Evolutionary conservation across 2,329 filamentous ascomycete genomes (phyloP).

Genomic region (Hysterium pulicare): DNA sequence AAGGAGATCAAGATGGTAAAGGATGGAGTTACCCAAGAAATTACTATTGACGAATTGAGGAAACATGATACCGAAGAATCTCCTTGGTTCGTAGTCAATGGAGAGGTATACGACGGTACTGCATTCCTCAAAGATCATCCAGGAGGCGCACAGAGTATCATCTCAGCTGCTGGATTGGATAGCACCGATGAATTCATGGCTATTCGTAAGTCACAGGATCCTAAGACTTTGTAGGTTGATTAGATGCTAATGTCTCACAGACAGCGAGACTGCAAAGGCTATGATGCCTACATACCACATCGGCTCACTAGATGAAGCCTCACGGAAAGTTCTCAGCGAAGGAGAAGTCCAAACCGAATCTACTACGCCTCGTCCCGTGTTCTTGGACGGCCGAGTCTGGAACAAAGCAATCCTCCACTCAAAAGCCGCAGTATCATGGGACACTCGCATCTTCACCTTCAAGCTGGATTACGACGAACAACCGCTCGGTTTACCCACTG

Average conservation of each 20-base stretch:
- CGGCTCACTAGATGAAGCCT: constrained; percentile 65
- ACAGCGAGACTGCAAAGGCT: constrained; percentile 84
- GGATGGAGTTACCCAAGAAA: constrained; percentile 58
- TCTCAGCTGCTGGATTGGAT: constrained; percentile 77
- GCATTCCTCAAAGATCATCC: constrained; percentile 77
- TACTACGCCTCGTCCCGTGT: constrained; percentile 53
- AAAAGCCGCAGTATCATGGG: constrained; percentile 69
- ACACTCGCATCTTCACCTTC: constrained; percentile 81
- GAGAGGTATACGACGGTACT: constrained; percentile 86
- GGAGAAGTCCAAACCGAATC: constrained; percentile 42
- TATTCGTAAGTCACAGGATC: constrained; percentile 63
- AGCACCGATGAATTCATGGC: constrained; percentile 85
- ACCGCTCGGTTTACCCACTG: constrained; percentile 71
- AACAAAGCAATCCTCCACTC: constrained; percentile 65
- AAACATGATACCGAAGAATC: constrained; percentile 61
- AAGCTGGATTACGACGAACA: constrained; percentile 69
- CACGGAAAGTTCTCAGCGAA: constrained; percentile 53
- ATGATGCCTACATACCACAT: constrained; percentile 90
- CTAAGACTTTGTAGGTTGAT: not conserved
- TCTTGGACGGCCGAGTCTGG: constrained; percentile 72
- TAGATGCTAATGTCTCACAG: constrained; percentile 46
- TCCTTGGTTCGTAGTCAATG: constrained; percentile 86
- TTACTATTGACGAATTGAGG: constrained; percentile 69
- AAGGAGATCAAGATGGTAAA: constrained; percentile 77
- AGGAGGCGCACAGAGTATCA: constrained; percentile 80